Conservation (phyloP, 345 rosid species). For the Camelina neglecta region DNA sequence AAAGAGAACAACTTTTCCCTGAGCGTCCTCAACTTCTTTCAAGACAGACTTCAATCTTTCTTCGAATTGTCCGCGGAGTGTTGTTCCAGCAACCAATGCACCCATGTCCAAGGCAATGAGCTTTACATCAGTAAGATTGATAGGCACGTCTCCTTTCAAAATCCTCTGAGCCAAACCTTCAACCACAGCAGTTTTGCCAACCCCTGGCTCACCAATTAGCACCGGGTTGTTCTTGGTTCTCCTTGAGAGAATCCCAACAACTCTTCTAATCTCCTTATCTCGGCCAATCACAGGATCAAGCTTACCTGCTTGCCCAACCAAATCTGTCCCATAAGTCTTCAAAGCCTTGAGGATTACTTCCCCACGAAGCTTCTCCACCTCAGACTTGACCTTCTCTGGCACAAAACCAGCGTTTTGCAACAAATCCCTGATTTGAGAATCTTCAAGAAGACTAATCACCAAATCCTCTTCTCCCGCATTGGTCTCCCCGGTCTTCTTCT, state of each 20-base stretch:
- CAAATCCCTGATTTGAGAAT: conserved; percentile 73
- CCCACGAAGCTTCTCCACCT: conserved; percentile 81
- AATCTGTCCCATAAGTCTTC: conserved; percentile 88
- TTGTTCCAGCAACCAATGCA: conserved; percentile 79
- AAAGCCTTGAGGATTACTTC: conserved; percentile 67
- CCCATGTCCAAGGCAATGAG: conserved; percentile 85
- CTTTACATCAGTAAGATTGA: conserved; percentile 69
- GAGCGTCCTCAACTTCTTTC: conserved; percentile 89
- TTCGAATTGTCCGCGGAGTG: conserved; percentile 83
- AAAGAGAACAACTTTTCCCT: conserved; percentile 84
- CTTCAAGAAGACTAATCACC: conserved; percentile 75
- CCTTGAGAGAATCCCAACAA: conserved; percentile 74
- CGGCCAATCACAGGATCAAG: conserved; percentile 78
- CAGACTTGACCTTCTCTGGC: conserved; percentile 57
- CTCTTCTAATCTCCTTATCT: conserved; percentile 82
- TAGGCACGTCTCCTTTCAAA: conserved; percentile 81
- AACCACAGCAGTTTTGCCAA: conserved; percentile 89
- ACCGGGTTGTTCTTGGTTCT: conserved; percentile 93
- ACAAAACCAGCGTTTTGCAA: conserved; percentile 67
- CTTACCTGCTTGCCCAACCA: conserved; percentile 89
- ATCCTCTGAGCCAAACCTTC: conserved; percentile 93
- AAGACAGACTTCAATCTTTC: conserved; percentile 75
- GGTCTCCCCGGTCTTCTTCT: neutral
- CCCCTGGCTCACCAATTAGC: conserved; percentile 92
- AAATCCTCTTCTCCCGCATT: conserved; percentile 56